A percentile compares a stretch with the other conserved stretches of the same genome.
Conservation (phyloP, 2,329 filamentous ascomycete genomes). For the Colletotrichum liriopes region DNA sequence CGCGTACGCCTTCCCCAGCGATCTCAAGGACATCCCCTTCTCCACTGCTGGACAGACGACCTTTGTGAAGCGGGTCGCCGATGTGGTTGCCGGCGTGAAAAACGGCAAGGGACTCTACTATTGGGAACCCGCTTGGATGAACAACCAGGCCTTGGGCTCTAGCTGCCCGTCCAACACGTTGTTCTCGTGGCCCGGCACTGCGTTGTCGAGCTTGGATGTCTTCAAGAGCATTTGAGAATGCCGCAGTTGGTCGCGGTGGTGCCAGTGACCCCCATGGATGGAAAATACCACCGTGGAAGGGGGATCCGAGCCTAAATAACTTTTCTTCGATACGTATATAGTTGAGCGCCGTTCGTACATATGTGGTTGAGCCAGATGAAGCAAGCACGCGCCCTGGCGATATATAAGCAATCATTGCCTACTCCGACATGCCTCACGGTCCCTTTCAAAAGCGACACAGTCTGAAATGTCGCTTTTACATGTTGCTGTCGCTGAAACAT, state of each 20-base stretch:
- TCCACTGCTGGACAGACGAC: slow-evolving; percentile 73
- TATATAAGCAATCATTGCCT: slow-evolving; percentile 1
- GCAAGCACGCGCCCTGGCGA: not conserved
- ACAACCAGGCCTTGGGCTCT: slow-evolving; percentile 75
- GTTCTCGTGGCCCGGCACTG: slow-evolving; percentile 69
- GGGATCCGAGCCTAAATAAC: not conserved
- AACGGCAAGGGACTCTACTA: slow-evolving; percentile 77
- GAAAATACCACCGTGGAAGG: not conserved
- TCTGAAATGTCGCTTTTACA: not conserved
- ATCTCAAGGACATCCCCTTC: slow-evolving; percentile 73
- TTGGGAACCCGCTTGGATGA: slow-evolving; percentile 81
- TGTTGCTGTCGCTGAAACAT: too few relatives aligned
- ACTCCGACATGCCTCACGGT: not conserved
- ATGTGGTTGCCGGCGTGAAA: slow-evolving; percentile 66
- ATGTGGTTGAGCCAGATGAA: not conserved
- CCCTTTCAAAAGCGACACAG: not conserved
- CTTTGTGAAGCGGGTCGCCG: slow-evolving; percentile 74
- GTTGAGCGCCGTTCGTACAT: not conserved
- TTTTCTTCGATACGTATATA: slow-evolving; percentile 9
- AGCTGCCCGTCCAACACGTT: slow-evolving; percentile 77
- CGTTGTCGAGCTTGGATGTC: slow-evolving; percentile 70
- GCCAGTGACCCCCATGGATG: not conserved
- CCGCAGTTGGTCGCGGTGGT: not conserved
- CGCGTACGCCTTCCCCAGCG: slow-evolving; percentile 71
- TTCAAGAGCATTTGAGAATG: slow-evolving; percentile 64